A percentile compares a stretch with the other conserved stretches of the same genome.
phyloP scores from a whole-genome alignment of 2,329 filamentous ascomycete genomes.

The Neonectria coccinea region DNA sequence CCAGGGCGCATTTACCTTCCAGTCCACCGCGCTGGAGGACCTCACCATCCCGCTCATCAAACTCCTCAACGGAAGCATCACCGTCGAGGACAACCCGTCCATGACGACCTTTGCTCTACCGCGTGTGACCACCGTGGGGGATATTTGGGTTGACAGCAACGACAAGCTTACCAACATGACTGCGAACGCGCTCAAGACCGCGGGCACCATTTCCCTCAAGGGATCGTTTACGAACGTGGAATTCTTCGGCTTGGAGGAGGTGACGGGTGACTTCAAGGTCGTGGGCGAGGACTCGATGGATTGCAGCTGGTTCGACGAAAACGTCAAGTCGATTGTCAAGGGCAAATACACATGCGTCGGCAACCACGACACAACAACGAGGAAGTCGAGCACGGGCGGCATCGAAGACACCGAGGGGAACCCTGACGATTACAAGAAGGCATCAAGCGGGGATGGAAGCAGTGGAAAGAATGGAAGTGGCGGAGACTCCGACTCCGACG shows the following conservation, averaged over 20 bases:
- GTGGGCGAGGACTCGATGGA: conserved; percentile 44
- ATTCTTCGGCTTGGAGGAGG: conserved; percentile 43
- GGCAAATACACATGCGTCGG: conserved; percentile 44
- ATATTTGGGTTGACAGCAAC: conserved; percentile 40
- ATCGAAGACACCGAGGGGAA: conserved; percentile 45
- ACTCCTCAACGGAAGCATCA: conserved; percentile 41
- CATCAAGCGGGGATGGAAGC: conserved; percentile 20
- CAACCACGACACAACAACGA: conserved; percentile 42
- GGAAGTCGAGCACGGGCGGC: conserved; percentile 44
- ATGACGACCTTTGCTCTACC: conserved; percentile 43
- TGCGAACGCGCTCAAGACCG: conserved; percentile 44
- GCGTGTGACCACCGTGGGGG: conserved; percentile 35
- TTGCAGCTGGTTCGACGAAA: conserved; percentile 47
- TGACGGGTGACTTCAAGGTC: conserved; percentile 45
- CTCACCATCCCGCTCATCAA: conserved; percentile 43
- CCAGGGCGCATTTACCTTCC: conserved; percentile 41
- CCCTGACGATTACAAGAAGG: conserved; percentile 42
- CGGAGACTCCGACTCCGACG: not conserved
- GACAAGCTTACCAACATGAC: conserved; percentile 44
- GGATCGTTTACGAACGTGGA: conserved; percentile 44
- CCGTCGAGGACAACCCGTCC: conserved; percentile 40
- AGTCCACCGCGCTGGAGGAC: conserved; percentile 37
- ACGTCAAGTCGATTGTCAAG: conserved; percentile 42
- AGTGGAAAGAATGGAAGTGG: conserved; percentile 9
- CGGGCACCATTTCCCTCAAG: conserved; percentile 41